These are phyloP conservation scores for Trichoderma erinaceum DNA, from an alignment of 495 filamentous ascomycete genomes.

Conservation along the genomic window DNA sequence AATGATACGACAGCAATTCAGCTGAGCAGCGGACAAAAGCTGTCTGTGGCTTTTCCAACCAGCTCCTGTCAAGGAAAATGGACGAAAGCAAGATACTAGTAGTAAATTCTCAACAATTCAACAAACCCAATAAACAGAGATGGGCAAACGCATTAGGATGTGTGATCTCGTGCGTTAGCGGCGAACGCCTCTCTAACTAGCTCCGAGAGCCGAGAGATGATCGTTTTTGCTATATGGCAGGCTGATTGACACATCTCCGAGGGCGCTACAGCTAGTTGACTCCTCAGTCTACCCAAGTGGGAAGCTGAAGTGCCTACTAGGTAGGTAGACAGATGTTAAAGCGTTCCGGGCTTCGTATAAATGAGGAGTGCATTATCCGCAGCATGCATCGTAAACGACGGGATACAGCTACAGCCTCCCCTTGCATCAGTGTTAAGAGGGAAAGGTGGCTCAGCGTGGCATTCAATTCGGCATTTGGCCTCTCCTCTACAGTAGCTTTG, in stretches of 20 bases:
- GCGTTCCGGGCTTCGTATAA: too few relatives aligned
- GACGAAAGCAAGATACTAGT: background rate
- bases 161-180: conserved; percentile 1
- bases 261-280: background rate
- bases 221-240: background rate
- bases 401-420: too few relatives aligned
- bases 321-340: too few relatives aligned
- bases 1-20: background rate
- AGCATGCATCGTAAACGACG: too few relatives aligned
- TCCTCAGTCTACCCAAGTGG: too few relatives aligned
- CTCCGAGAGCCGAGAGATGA: background rate
- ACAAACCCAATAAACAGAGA: too few relatives aligned
- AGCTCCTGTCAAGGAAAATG: background rate
- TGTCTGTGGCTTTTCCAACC: background rate
- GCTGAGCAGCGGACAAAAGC: background rate
- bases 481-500: too few relatives aligned
- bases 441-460: too few relatives aligned
- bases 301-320: too few relatives aligned
- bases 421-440: too few relatives aligned
- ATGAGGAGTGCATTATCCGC: too few relatives aligned
- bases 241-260: conserved; percentile 6
- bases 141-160: background rate
- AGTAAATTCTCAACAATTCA: background rate
- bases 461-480: too few relatives aligned
- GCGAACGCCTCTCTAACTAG: background rate